Evolutionary conservation across 768 basidiomycete species (phyloP).

Genomic region (Cyathus striatus): DNA sequence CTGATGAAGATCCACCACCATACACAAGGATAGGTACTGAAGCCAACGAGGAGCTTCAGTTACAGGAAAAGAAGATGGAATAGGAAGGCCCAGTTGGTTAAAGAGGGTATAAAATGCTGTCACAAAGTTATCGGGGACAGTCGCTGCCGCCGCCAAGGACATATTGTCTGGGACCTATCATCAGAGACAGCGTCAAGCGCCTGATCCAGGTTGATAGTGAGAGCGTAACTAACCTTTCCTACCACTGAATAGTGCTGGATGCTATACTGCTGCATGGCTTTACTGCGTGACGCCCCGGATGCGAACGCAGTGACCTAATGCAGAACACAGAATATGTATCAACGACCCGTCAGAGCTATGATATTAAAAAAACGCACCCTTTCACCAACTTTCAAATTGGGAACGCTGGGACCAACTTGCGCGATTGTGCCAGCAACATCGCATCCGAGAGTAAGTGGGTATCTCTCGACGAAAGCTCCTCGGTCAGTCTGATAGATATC

Average conservation of each 20-base stretch:
- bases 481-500: constrained; percentile 34
- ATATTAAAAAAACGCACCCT: constrained; percentile 18
- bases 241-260: constrained; percentile 20
- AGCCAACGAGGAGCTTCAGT: constrained; percentile 16
- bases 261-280: constrained; percentile 32
- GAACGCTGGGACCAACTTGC: constrained; percentile 27
- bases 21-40: constrained; percentile 32
- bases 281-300: constrained; percentile 15
- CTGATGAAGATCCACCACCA: constrained; percentile 33
- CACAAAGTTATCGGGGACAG: constrained; percentile 37
- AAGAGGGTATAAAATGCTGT: constrained; percentile 33
- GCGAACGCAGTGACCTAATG: constrained; percentile 22
- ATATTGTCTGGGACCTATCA: constrained; percentile 34
- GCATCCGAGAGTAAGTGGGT: constrained; percentile 32
- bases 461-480: constrained; percentile 20
- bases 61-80: constrained; percentile 23
- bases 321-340: background rate
- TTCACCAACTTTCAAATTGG: constrained; percentile 31
- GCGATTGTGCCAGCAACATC: constrained; percentile 32
- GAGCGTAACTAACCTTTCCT: constrained; percentile 26
- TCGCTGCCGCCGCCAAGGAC: constrained; percentile 30
- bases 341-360: too few species aligned
- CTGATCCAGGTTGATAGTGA: background rate
- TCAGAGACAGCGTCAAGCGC: background rate
- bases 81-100: constrained; percentile 26